Conservation (phyloP, 2,329 filamentous ascomycete genomes). For the Diaporthe vaccinii region DNA sequence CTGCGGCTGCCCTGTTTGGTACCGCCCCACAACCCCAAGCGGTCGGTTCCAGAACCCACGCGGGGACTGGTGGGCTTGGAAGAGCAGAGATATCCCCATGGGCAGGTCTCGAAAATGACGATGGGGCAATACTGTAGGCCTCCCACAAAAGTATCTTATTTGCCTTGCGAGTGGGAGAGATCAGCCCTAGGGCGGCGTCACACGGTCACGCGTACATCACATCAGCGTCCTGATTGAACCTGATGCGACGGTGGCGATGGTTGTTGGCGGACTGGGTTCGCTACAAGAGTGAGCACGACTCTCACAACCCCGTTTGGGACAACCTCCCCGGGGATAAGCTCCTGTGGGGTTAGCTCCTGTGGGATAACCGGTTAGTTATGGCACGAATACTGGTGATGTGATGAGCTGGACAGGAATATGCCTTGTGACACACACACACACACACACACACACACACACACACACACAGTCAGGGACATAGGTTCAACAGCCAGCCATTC, state of each 20-base stretch:
- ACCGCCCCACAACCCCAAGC: background rate
- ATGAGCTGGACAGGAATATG: slow-evolving; percentile 3
- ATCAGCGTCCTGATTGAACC: background rate
- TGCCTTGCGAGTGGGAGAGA: background rate
- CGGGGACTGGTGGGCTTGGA: background rate
- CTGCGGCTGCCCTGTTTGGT: slow-evolving; percentile 26
- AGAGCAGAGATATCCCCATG: background rate
- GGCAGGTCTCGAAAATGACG: background rate
- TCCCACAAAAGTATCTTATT: background rate
- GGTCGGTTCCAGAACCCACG: background rate
- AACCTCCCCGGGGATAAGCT: background rate
- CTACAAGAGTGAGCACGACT: background rate
- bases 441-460: no score
- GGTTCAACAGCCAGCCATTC: background rate
- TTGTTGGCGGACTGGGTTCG: background rate
- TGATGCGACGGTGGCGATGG: background rate
- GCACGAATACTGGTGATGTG: no score
- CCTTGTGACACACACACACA: slow-evolving; percentile 27
- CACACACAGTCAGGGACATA: background rate
- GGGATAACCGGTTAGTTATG: background rate
- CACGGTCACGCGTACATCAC: background rate
- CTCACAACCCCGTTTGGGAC: background rate
- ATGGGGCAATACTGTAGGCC: background rate
- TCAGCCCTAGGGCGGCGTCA: background rate
- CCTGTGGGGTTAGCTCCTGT: background rate